Conservation (phyloP, 768 basidiomycete species). For the Neoboletus magnificus region DNA sequence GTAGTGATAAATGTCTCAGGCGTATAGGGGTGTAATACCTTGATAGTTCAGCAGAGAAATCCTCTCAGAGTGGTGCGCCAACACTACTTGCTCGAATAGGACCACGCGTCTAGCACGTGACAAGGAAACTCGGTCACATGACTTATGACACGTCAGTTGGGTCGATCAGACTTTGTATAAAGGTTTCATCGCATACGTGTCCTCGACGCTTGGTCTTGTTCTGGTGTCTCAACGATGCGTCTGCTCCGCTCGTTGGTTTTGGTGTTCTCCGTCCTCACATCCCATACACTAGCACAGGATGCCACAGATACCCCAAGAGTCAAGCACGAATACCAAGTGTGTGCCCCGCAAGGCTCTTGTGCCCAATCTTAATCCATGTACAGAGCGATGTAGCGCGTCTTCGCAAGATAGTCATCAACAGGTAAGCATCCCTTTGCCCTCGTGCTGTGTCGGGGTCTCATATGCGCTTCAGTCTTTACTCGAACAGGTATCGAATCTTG, state of each 20-base stretch:
- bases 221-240: slow-evolving; percentile 46
- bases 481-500: slow-evolving; percentile 54
- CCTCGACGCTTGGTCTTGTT: not conserved
- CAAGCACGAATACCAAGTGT: slow-evolving; percentile 71
- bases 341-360: slow-evolving; percentile 8
- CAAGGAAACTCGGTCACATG: slow-evolving; percentile 25
- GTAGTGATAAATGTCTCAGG: not conserved
- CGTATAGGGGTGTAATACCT: not conserved
- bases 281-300: slow-evolving; percentile 50
- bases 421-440: slow-evolving; percentile 36
- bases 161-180: not conserved
- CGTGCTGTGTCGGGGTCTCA: slow-evolving; percentile 6
- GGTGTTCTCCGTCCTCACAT: slow-evolving; percentile 43
- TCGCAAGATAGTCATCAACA: slow-evolving; percentile 91
- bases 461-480: slow-evolving; percentile 61
- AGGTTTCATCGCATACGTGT: not conserved
- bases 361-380: not conserved
- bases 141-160: slow-evolving; percentile 52
- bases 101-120: slow-evolving; percentile 24
- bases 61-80: not conserved
- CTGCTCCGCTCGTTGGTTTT: slow-evolving; percentile 50
- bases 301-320: slow-evolving; percentile 41
- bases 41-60: not conserved
- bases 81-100: not conserved
- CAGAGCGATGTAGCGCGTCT: slow-evolving; percentile 93